Evolutionary conservation across 345 rosid genomes (phyloP).

Genomic region (Hibiscus tridactylites): DNA sequence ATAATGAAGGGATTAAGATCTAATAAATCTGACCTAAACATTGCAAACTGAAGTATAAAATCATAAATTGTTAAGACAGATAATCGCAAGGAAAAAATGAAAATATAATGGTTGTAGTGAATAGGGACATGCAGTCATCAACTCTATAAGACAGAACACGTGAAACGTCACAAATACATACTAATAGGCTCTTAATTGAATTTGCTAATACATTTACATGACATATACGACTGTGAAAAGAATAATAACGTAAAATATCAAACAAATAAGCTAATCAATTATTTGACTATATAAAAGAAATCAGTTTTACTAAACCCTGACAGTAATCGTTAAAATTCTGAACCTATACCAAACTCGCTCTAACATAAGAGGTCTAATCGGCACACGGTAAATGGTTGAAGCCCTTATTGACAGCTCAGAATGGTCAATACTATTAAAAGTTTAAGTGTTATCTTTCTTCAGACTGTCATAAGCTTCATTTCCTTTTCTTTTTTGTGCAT

Average conservation of each 20-base stretch:
- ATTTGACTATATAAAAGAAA: not conserved
- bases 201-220: not conserved
- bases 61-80: not conserved
- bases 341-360: not conserved
- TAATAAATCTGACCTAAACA: not conserved
- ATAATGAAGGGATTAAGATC: not conserved
- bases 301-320: not conserved
- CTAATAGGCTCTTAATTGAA: not conserved
- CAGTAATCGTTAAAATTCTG: not conserved
- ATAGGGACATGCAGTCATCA: not conserved
- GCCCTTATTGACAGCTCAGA: not conserved
- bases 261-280: not conserved
- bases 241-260: not conserved
- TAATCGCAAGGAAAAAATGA: not conserved
- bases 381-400: not conserved
- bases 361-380: not conserved
- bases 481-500: too few species aligned
- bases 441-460: too few species aligned
- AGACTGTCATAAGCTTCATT: not conserved
- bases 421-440: not conserved
- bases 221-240: too few species aligned
- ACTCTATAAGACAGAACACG: not conserved
- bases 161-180: not conserved
- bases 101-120: not conserved
- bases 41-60: not conserved